phyloP scores from a whole-genome alignment of 1,139 yeast genomes.

The Scheffersomyces quercinus region DNA sequence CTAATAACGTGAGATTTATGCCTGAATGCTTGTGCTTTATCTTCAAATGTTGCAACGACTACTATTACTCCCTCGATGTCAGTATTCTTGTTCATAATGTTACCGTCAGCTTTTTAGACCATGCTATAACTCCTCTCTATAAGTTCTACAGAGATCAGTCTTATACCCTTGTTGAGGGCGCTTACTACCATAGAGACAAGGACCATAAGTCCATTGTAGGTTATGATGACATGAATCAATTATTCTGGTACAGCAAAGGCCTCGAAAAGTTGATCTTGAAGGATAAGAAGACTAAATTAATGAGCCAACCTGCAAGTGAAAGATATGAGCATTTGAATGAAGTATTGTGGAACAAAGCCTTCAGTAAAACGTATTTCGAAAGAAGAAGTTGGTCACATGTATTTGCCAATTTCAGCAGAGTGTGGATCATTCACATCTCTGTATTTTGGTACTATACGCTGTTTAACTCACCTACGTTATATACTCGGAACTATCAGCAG shows the following conservation, averaged over 20 bases:
- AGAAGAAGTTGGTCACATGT: slow-evolving; percentile 62
- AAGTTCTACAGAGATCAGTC: slow-evolving; percentile 59
- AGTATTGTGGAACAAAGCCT: slow-evolving; percentile 51
- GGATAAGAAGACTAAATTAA: slow-evolving; percentile 36
- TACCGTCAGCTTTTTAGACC: slow-evolving; percentile 51
- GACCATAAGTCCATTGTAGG: slow-evolving; percentile 59
- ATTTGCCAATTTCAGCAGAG: slow-evolving; percentile 56
- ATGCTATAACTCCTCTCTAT: slow-evolving; percentile 75
- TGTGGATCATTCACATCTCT: slow-evolving; percentile 62
- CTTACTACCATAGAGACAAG: slow-evolving; percentile 42
- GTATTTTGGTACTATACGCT: slow-evolving; percentile 62
- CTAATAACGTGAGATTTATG: slow-evolving; percentile 77
- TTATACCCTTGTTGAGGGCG: slow-evolving; percentile 38
- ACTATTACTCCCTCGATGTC: slow-evolving; percentile 49
- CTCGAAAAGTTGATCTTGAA: slow-evolving; percentile 43
- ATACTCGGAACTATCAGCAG: slow-evolving; percentile 49
- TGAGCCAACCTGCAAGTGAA: slow-evolving; percentile 45
- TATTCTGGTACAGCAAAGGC: slow-evolving; percentile 59
- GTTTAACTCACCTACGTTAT: slow-evolving; percentile 54
- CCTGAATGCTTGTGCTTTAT: slow-evolving; percentile 86
- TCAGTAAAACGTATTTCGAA: slow-evolving; percentile 57
- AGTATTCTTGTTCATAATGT: slow-evolving; percentile 22
- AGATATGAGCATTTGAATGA: slow-evolving; percentile 45
- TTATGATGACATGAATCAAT: slow-evolving; percentile 64
- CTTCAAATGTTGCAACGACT: slow-evolving; percentile 75